Evolutionary conservation across 1,284 basidiomycete genomes (phyloP).

Genomic region (Omphalotus olearius): DNA sequence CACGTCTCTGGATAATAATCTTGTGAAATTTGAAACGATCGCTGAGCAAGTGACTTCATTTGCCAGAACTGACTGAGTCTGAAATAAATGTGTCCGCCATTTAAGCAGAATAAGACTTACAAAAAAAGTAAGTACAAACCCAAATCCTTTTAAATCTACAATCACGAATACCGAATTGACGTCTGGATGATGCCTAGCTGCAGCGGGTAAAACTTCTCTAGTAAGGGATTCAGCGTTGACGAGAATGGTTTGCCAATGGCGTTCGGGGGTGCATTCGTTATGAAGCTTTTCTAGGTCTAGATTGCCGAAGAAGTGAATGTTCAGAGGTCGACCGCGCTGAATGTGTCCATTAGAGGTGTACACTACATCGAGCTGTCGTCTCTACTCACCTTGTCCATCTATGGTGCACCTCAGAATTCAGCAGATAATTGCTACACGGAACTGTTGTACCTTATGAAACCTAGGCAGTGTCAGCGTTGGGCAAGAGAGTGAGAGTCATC

Average conservation of each 20-base stretch:
- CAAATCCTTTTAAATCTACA: conserved; percentile 64
- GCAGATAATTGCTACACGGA: background rate
- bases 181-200: conserved; percentile 43
- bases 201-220: conserved; percentile 65
- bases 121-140: conserved; percentile 32
- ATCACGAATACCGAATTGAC: conserved; percentile 57
- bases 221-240: conserved; percentile 58
- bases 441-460: conserved; percentile 58
- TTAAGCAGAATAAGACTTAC: background rate
- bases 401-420: conserved; percentile 1
- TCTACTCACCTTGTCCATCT: conserved; percentile 56
- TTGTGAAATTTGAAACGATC: conserved; percentile 68
- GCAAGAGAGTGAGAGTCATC: no score
- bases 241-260: conserved; percentile 59
- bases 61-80: conserved; percentile 71
- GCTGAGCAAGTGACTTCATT: conserved; percentile 55
- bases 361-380: background rate
- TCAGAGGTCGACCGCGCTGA: conserved; percentile 65
- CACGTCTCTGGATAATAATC: conserved; percentile 76
- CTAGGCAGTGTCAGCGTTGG: conserved; percentile 12
- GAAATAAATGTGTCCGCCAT: background rate
- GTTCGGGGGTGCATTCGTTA: conserved; percentile 54
- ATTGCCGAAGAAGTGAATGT: conserved; percentile 57
- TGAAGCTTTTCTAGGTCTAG: conserved; percentile 60
- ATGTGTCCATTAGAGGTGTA: background rate